phyloP scores from a whole-genome alignment of 2,329 filamentous ascomycete species.

The Myriangium duriaei region DNA sequence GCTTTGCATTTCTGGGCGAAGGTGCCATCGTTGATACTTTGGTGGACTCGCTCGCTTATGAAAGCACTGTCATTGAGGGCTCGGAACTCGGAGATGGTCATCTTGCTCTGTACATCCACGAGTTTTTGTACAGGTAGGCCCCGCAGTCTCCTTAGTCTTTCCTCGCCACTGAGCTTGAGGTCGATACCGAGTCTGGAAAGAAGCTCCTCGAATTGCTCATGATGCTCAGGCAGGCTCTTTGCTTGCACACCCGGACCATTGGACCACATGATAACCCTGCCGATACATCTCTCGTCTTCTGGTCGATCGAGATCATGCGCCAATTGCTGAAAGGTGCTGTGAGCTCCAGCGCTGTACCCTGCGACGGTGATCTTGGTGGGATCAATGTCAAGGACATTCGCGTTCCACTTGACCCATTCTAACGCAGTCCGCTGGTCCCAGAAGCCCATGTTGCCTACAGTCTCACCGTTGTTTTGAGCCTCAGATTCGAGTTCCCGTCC shows the following conservation, averaged over 20 bases:
- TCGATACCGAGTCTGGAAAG: slow-evolving; percentile 34
- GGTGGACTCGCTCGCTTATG: slow-evolving; percentile 31
- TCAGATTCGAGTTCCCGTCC: slow-evolving; percentile 35
- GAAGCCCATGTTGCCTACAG: slow-evolving; percentile 40
- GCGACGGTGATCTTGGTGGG: slow-evolving; percentile 39
- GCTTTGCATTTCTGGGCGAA: slow-evolving; percentile 34
- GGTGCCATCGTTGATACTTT: slow-evolving; percentile 35
- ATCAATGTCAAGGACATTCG: slow-evolving; percentile 40
- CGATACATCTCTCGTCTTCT: slow-evolving; percentile 34
- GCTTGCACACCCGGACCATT: slow-evolving; percentile 44
- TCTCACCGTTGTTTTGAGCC: slow-evolving; percentile 25
- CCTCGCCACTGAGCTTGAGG: slow-evolving; percentile 22
- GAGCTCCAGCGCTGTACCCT: slow-evolving; percentile 44
- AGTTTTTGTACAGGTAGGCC: slow-evolving; percentile 27
- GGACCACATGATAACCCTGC: slow-evolving; percentile 40
- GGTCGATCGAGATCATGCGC: slow-evolving; percentile 41
- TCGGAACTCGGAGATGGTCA: slow-evolving; percentile 43
- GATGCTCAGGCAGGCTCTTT: slow-evolving; percentile 34
- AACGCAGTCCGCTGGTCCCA: slow-evolving; percentile 45
- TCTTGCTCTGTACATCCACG: slow-evolving; percentile 29
- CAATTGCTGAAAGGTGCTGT: slow-evolving; percentile 45
- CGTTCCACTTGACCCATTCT: slow-evolving; percentile 43
- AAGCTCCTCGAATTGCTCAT: slow-evolving; percentile 41
- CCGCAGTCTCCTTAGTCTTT: slow-evolving; percentile 37
- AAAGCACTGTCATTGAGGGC: slow-evolving; percentile 39